Conservation (phyloP, 176 grass and related monocot genomes). For the Raddia distichophylla region DNA sequence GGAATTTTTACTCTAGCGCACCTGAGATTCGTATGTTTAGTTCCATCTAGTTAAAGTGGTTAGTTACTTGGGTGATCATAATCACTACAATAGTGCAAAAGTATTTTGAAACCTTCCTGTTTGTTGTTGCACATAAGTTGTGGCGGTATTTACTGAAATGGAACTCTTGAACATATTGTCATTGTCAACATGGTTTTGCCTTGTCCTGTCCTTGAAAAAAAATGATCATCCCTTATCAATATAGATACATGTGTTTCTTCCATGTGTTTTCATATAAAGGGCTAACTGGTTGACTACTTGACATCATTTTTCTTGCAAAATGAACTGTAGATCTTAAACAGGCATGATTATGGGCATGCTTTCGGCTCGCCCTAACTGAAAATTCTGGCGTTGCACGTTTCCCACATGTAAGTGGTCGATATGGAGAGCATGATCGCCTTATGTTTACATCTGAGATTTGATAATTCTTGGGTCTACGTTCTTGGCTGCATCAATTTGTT, state of each 20-base stretch:
- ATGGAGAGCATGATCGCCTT: slow-evolving; percentile 17
- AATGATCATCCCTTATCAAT: not conserved
- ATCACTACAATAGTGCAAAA: not conserved
- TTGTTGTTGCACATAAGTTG: not conserved
- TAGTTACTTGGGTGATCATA: not conserved
- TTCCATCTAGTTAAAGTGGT: slow-evolving; percentile 8
- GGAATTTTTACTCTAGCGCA: not conserved
- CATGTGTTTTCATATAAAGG: not conserved
- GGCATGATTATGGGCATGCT: not conserved
- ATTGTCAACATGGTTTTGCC: not conserved
- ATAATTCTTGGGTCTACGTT: slow-evolving; percentile 1
- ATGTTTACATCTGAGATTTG: not conserved
- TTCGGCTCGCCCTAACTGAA: not conserved
- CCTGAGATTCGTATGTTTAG: not conserved
- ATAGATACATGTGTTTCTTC: not conserved
- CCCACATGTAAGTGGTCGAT: not conserved
- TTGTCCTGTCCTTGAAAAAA: not conserved
- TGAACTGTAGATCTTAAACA: not conserved
- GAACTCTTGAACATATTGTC: not conserved
- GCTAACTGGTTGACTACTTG: not conserved
- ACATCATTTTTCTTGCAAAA: not conserved
- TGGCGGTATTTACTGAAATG: not conserved
- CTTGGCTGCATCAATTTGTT: not conserved
- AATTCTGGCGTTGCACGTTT: not conserved
- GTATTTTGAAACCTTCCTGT: not conserved